Evolutionary conservation across 163 green algal species (phyloP).

Genomic region (Trebouxia gelatinosa): DNA sequence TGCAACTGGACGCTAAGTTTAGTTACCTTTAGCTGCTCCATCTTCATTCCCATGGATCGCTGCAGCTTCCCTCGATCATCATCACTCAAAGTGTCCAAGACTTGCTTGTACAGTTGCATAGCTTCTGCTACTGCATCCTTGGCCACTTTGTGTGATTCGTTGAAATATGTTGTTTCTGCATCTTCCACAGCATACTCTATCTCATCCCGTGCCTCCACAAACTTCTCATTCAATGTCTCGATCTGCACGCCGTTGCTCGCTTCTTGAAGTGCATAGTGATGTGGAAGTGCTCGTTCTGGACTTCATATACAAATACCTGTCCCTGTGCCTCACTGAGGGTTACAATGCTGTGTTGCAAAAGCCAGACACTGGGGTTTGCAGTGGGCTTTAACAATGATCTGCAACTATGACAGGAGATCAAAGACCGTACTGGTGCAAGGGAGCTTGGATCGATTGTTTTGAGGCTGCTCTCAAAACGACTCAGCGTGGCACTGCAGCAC

Average conservation of each 20-base stretch:
- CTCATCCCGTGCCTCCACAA: slow-evolving; percentile 83
- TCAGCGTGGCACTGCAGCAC: too few species aligned
- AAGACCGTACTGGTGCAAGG: too few species aligned
- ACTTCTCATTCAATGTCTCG: slow-evolving; percentile 77
- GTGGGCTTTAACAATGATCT: too few species aligned
- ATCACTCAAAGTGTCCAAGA: slow-evolving; percentile 48
- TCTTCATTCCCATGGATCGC: slow-evolving; percentile 81
- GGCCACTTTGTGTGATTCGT: slow-evolving; percentile 52
- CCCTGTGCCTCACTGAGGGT: too few species aligned
- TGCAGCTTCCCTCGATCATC: slow-evolving; percentile 62
- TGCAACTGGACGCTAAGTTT: not conserved
- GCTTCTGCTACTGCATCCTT: slow-evolving; percentile 34
- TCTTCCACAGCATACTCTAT: slow-evolving; percentile 63
- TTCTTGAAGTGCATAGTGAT: too few species aligned
- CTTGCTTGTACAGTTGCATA: slow-evolving; percentile 44
- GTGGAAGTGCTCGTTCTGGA: too few species aligned
- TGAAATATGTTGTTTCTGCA: slow-evolving; percentile 70
- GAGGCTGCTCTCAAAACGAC: too few species aligned
- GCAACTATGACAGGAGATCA: too few species aligned
- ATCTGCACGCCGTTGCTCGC: slow-evolving; percentile 61
- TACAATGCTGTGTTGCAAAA: too few species aligned
- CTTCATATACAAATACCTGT: too few species aligned
- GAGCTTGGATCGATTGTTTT: too few species aligned
- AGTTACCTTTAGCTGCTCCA: slow-evolving; percentile 86
- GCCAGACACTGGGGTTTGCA: too few species aligned